phyloP scores from a whole-genome alignment of 768 basidiomycete genomes.

The Agaricus sinodeliciosus region DNA sequence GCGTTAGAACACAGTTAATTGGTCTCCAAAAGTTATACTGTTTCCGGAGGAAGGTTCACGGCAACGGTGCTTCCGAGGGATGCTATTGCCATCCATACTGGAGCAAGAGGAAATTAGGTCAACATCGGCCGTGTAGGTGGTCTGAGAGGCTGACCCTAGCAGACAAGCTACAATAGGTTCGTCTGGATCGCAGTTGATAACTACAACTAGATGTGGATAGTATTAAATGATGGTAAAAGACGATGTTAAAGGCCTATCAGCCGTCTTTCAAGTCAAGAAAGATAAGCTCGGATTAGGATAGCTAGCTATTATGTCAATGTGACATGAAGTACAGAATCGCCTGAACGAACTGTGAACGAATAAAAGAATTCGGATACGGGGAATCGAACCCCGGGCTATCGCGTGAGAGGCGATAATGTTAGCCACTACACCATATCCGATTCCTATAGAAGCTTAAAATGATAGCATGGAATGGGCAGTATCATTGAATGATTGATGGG shows the following conservation, averaged over 20 bases:
- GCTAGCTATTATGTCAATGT: too few relatives aligned
- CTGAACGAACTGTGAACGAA: too few relatives aligned
- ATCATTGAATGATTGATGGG: too few relatives aligned
- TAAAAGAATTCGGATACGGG: slow-evolving; percentile 12
- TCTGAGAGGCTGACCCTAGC: slow-evolving; percentile 61
- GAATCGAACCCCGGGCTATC: slow-evolving; percentile 16
- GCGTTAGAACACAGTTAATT: not conserved
- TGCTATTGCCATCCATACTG: slow-evolving; percentile 52
- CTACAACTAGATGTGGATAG: slow-evolving; percentile 32
- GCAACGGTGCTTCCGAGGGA: slow-evolving; percentile 44
- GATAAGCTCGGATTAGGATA: too few relatives aligned
- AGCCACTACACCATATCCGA: slow-evolving; percentile 17
- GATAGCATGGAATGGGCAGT: too few relatives aligned
- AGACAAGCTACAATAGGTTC: slow-evolving; percentile 35
- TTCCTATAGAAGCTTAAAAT: too few relatives aligned
- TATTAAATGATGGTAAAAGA: not conserved
- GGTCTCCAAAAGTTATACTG: slow-evolving; percentile 32
- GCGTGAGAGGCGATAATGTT: slow-evolving; percentile 17
- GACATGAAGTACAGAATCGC: too few relatives aligned
- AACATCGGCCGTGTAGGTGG: slow-evolving; percentile 28
- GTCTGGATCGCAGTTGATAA: slow-evolving; percentile 33
- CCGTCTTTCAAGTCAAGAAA: too few relatives aligned
- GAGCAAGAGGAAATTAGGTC: slow-evolving; percentile 22
- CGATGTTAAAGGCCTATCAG: not conserved
- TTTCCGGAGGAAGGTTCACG: slow-evolving; percentile 43